Percentiles rank a stretch among this genome's conserved stretches.
Conservation (phyloP, 2,329 filamentous ascomycete genomes). For the Pseudocercospora fuligena region DNA sequence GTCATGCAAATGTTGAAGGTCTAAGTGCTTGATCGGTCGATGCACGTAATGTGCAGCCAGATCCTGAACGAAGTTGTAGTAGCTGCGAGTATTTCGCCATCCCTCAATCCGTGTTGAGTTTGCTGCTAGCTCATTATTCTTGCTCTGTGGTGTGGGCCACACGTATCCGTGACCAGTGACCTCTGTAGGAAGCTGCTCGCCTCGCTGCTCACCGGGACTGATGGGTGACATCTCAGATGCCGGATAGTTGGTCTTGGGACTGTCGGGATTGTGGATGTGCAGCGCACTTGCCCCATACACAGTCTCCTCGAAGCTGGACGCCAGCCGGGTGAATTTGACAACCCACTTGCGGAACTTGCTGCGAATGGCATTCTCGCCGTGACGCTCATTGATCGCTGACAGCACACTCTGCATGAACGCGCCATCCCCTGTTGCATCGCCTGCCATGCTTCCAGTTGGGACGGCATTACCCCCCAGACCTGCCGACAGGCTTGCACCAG, state of each 20-base stretch:
- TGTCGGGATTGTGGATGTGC: slow-evolving; percentile 64
- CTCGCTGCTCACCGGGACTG: slow-evolving; percentile 16
- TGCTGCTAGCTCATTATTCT: slow-evolving; percentile 83
- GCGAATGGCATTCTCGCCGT: slow-evolving; percentile 87
- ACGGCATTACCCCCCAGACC: slow-evolving; percentile 37
- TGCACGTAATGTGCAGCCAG: slow-evolving; percentile 41
- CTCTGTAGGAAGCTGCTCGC: slow-evolving; percentile 34
- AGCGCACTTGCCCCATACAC: slow-evolving; percentile 93
- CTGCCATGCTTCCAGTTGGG: slow-evolving; percentile 37
- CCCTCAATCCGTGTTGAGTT: slow-evolving; percentile 94
- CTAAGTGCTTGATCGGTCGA: slow-evolving; percentile 73
- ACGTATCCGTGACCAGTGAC: slow-evolving; percentile 84
- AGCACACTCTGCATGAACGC: slow-evolving; percentile 88
- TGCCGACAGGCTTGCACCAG: slow-evolving; percentile 44
- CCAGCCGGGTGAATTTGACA: slow-evolving; percentile 88
- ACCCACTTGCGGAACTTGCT: slow-evolving; percentile 95
- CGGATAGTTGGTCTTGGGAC: slow-evolving; percentile 20
- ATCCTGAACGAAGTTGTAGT: slow-evolving; percentile 81
- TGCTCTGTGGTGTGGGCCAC: slow-evolving; percentile 82
- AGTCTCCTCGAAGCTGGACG: slow-evolving; percentile 91
- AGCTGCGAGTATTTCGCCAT: slow-evolving; percentile 93
- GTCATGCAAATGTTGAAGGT: slow-evolving; percentile 91
- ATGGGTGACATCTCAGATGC: slow-evolving; percentile 23
- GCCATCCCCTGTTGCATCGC: slow-evolving; percentile 81
- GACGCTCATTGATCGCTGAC: slow-evolving; percentile 79